Conservation (phyloP, 2,329 filamentous ascomycete species). For the Cytospora chrysosperma region DNA sequence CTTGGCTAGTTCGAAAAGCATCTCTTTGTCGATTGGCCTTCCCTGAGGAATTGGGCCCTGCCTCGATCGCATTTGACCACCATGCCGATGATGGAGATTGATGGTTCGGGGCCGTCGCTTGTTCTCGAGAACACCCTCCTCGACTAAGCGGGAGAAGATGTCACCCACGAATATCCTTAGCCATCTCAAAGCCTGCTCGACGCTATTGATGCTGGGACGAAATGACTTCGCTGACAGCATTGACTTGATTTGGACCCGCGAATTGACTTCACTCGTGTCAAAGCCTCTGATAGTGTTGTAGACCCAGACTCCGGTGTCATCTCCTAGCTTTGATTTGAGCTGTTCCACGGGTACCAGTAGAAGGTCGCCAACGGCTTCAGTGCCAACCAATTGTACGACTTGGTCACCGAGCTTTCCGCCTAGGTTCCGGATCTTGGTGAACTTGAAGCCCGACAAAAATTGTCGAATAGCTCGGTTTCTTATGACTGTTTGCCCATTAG, state of each 20-base stretch:
- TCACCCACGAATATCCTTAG: slow-evolving; percentile 88
- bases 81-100: slow-evolving; percentile 78
- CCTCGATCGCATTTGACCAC: slow-evolving; percentile 70
- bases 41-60: slow-evolving; percentile 75
- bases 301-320: slow-evolving; percentile 83
- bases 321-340: slow-evolving; percentile 73
- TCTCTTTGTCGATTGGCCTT: slow-evolving; percentile 67
- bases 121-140: slow-evolving; percentile 87
- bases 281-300: slow-evolving; percentile 82
- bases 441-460: slow-evolving; percentile 83
- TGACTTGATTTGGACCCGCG: slow-evolving; percentile 89
- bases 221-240: slow-evolving; percentile 98
- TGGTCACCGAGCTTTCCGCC: slow-evolving; percentile 93
- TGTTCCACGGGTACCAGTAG: slow-evolving; percentile 71
- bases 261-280: slow-evolving; percentile 84
- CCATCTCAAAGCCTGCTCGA: slow-evolving; percentile 81
- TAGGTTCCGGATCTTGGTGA: slow-evolving; percentile 92
- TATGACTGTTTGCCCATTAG: slow-evolving; percentile 91
- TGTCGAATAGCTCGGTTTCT: slow-evolving; percentile 76
- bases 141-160: slow-evolving; percentile 83
- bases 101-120: slow-evolving; percentile 83
- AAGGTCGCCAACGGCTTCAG: slow-evolving; percentile 75
- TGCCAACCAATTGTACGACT: slow-evolving; percentile 75
- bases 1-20: slow-evolving; percentile 74
- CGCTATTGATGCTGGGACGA: slow-evolving; percentile 73